Base-by-base conservation (phyloP, 345 rosid species). In the Mercurialis annua region DNA sequence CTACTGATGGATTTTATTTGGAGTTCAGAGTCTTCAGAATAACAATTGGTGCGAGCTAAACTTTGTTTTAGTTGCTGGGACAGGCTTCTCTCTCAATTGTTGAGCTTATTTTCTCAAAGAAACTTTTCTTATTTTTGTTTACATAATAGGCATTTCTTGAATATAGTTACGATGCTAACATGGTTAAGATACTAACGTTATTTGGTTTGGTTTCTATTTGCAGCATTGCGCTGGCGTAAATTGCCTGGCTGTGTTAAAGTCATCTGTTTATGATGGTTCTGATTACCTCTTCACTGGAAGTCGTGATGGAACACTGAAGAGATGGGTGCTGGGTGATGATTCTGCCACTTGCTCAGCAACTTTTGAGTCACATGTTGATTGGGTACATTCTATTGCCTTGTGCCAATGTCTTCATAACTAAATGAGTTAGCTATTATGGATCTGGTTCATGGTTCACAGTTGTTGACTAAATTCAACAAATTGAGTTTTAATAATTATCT, bases 171-270 rank as follows among this genome's bases (percentile, higher is more conserved):
- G 10, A 34, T 62, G 52, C 46, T 33, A 34, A 24, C 27, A 36
- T 43, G 18, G 7, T 50, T 14, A 27, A 51, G 26, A 30, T 77
- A 64, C 48, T 75, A 43, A 72, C 73, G 61, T 64, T 71, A 11
- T 16, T 46, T 72, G 31, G 65, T 63, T 59, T 61, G 70, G 51
- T 76, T 30, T 74, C 53, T 54, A 53, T 65, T 66, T 84, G 84
- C 92, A 95, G 99, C 99, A 95, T 77, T 92, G 92, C 80, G 97
- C 96, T 61, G 98, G 99, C 69, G 69, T 95, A 62, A 95, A 95
- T 81, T 88, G 96, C 83, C 76, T 95, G 82, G 80, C 90, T 73
- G 76, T 90, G 26, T 80, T 76, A 73, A 90, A 83, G 70, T 72
- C 98, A 33, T 76, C 85, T 64, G 80, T 64, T 63, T 77, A 88